Base-by-base conservation (phyloP, 2,329 filamentous ascomycete species). In the Nigrograna mackinnonii region DNA sequence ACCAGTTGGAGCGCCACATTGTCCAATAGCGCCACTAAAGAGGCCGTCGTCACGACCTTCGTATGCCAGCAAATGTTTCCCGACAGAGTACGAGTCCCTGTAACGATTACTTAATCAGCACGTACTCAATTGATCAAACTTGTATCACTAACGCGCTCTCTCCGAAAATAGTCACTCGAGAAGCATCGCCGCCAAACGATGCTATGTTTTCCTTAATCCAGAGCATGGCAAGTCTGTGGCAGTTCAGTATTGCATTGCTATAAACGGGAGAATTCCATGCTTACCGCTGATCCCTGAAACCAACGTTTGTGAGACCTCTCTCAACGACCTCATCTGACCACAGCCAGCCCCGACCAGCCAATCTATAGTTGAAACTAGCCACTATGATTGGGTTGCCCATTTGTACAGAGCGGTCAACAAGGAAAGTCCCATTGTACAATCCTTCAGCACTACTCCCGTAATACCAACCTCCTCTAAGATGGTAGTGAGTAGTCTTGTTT, bases 361-460 rank as follows among this genome's bases (percentile, higher is more conserved):
- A 22, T n/a, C 35, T 9, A 17, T 37, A 37, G 22, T 37, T 37
- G 19, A 37, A 26, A 7, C 11, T n/a, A n/a, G 28, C 35, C 13
- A 20, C 35, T 16, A 37, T 37, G 22, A 37, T 37, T 6, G 35
- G 35, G n/a, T 37, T 37, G 6, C 35, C 35, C 6, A 37, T 37
- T 6, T n/a, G 20, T 9, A 37, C 35, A 14, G 13, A 17, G 20
- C 18, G 9, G 7, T 37, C n/a, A 6, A 80, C 74, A n/a, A 80
- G 57, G 6, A 69, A 68, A 3, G 60, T 67, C 11, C 73, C 56
- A 46, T 81, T 78, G 52, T 77, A 79, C 22, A 79, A 72, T 4
- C 77, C 77, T 66, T 76, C 80, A 6, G 72, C 72, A 24, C 73
- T 76, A 4, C 73, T 72, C 3, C 78, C 79, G 7, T 73, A 59